A percentile compares a stretch with the other conserved stretches of the same genome.
phyloP scores from a whole-genome alignment of 805 yeast genomes.

The Cyberlindnera mycetangii region DNA sequence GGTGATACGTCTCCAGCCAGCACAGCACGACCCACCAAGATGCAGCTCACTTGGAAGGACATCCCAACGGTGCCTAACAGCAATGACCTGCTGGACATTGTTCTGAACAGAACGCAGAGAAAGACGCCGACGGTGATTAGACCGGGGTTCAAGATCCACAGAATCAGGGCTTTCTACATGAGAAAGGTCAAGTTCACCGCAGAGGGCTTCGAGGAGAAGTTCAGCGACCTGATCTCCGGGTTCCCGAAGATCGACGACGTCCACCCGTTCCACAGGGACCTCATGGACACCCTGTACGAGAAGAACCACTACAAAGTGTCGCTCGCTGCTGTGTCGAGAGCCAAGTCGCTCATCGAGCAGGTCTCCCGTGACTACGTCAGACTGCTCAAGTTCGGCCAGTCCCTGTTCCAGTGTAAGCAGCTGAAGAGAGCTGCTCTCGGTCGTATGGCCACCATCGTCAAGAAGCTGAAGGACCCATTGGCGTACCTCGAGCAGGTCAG shows the following conservation, averaged over 20 bases:
- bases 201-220: constrained; percentile 93
- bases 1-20: background rate
- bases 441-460: constrained; percentile 98
- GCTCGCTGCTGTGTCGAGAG: constrained; percentile 89
- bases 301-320: constrained; percentile 98
- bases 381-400: constrained; percentile 94
- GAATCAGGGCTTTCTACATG: constrained; percentile 97
- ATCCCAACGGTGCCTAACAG: constrained; percentile 92
- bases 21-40: constrained; percentile 30
- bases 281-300: constrained; percentile 96
- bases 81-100: constrained; percentile 93
- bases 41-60: constrained; percentile 99
- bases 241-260: constrained; percentile 97
- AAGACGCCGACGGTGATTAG: constrained; percentile 99
- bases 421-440: constrained; percentile 98
- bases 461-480: constrained; percentile 92
- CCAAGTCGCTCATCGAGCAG: constrained; percentile 91
- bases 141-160: constrained; percentile 92
- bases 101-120: constrained; percentile 95
- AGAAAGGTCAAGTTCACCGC: constrained; percentile 95
- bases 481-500: constrained; percentile 95
- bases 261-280: constrained; percentile 97
- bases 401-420: constrained; percentile 97
- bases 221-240: constrained; percentile 77
- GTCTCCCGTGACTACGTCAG: constrained; percentile 94